Evolutionary conservation across 2,329 filamentous ascomycete genomes (phyloP), one percentile per base, ranked within the genome.

Genomic region (Trichoderma arundinaceum): DNA sequence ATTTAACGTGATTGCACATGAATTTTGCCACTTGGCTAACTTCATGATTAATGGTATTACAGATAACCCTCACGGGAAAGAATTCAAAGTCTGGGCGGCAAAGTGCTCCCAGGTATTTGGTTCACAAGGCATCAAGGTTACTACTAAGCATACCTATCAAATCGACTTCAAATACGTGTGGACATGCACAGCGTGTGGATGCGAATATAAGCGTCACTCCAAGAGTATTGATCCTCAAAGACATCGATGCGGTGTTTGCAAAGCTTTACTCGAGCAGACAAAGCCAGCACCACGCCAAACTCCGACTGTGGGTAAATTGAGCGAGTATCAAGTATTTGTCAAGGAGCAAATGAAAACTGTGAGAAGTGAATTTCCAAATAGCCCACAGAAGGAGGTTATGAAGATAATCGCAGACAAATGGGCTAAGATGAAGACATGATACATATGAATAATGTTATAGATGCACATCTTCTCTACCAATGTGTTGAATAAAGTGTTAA

Each of bases 141-240:
- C 93, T 1, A 97, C 94, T 0, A 96, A 92, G 74, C 94, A 99
- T 77, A 86, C 82, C 38, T 99, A 97, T 76, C 86, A 89, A 57
- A 98, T 98, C 72, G 90, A 94, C 71, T 97, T 92, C 80, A 96
- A 94, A 79, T 99, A 94, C 74, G 79, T 94, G 19, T 98, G 95
- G 94, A 81, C 85, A 48, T 98, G 94, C 75, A 79, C 71, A 17
- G 79, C 74, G 3, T 98, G 95, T 74, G 84, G 81, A 0, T 79
- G 84, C 38, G 89, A 91, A 74, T 96, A 91, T 76, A 91, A 93
- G 73, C 83, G 94, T 4, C 94, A 98, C 77, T 93, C 90, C 15
- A 92, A 90, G 78, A 95, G 91, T 74, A 91, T 98, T 70, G 88
- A 97, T 75, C 84, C 90, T 0, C 74, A 75, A 35, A 84, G 86